Evolutionary conservation across 345 rosid genomes (phyloP).

Genomic region (Punica granatum): DNA sequence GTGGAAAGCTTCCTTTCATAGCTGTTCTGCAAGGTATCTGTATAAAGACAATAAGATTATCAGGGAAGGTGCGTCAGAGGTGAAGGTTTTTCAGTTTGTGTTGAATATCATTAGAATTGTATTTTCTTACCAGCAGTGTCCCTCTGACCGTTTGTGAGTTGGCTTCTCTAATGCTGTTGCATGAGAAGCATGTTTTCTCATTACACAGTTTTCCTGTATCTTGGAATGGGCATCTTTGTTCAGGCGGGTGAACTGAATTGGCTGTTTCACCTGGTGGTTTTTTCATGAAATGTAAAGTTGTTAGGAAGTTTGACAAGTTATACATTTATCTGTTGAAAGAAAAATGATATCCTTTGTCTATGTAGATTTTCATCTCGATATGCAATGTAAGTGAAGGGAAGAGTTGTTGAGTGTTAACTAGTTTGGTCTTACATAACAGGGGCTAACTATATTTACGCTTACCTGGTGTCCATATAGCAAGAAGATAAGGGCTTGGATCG

Average conservation of each 20-base stretch:
- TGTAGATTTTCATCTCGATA: neutral
- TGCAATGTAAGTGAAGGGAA: neutral
- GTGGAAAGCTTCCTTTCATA: slow-evolving; percentile 90
- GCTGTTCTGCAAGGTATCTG: slow-evolving; percentile 97
- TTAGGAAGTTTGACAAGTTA: neutral
- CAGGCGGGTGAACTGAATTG: slow-evolving; percentile 52
- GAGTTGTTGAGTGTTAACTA: neutral
- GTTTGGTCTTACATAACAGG: neutral
- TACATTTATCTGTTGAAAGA: neutral
- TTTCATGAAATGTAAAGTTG: neutral
- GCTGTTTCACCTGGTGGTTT: slow-evolving; percentile 71
- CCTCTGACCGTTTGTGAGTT: slow-evolving; percentile 72
- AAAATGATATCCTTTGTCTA: neutral
- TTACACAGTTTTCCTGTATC: slow-evolving; percentile 50
- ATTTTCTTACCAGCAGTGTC: slow-evolving; percentile 69
- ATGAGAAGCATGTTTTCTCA: slow-evolving; percentile 60
- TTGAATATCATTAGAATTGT: neutral
- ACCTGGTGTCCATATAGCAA: slow-evolving; percentile 98
- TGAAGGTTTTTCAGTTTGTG: slow-evolving; percentile 3
- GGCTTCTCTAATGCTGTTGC: slow-evolving; percentile 66
- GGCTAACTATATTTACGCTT: slow-evolving; percentile 11
- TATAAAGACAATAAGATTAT: slow-evolving; percentile 13
- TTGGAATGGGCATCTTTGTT: slow-evolving; percentile 38
- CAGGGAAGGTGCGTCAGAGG: slow-evolving; percentile 10
- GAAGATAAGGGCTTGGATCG: slow-evolving; percentile 92